phyloP scores from a whole-genome alignment of 306 rosid genomes.

The Macrotyloma uniflorum region DNA sequence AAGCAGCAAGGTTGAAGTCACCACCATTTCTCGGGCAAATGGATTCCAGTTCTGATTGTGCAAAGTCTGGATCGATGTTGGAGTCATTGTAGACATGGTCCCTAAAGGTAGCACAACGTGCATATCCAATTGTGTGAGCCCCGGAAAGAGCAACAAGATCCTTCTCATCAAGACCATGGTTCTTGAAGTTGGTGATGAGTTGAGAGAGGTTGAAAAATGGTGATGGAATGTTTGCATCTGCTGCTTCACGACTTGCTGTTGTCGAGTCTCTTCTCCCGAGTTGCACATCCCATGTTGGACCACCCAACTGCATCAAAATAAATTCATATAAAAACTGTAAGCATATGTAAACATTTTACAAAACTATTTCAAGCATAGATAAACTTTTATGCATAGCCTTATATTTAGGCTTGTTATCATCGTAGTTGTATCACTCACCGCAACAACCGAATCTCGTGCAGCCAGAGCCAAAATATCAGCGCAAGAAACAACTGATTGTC shows the following conservation, averaged over 20 bases:
- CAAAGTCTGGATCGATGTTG: slow-evolving; percentile 40
- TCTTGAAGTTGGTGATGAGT: slow-evolving; percentile 44
- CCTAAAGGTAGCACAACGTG: slow-evolving; percentile 32
- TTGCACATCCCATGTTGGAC: slow-evolving; percentile 50
- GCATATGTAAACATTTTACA: neutral
- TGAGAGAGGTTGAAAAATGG: slow-evolving; percentile 37
- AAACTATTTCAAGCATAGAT: too few relatives aligned
- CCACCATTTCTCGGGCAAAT: slow-evolving; percentile 46
- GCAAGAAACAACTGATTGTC: slow-evolving; percentile 49
- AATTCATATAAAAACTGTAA: neutral
- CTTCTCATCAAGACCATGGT: slow-evolving; percentile 47
- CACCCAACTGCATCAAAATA: slow-evolving; percentile 50
- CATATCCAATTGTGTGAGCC: slow-evolving; percentile 52
- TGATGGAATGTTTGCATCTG: slow-evolving; percentile 41
- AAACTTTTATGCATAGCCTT: neutral
- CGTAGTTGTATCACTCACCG: neutral
- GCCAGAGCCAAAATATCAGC: slow-evolving; percentile 54
- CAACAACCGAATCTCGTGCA: slow-evolving; percentile 47
- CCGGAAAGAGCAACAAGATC: slow-evolving; percentile 53
- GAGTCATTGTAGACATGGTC: slow-evolving; percentile 41
- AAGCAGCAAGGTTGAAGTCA: slow-evolving; percentile 43
- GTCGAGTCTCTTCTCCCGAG: slow-evolving; percentile 61
- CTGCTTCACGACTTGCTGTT: slow-evolving; percentile 43
- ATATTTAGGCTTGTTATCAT: neutral
- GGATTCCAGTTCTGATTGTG: neutral